A percentile compares a stretch with the other conserved stretches of the same genome.
Conservation (phyloP, 805 yeast genomes). For the Tetrapisispora taiwanensis region DNA sequence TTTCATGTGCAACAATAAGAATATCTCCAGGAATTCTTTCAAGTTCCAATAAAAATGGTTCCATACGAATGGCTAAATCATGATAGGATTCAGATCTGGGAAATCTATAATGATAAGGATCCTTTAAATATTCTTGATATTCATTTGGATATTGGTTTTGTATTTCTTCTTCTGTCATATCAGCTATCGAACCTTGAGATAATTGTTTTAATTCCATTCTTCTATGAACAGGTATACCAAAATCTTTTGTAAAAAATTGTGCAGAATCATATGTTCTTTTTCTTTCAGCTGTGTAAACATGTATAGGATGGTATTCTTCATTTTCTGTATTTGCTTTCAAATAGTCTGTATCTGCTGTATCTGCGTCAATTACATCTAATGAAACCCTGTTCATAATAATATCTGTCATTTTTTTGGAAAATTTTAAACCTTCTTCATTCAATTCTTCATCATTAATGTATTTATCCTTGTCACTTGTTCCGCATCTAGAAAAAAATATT, state of each 20-base stretch:
- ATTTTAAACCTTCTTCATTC: constrained; percentile 60
- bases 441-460: constrained; percentile 74
- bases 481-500: constrained; percentile 85
- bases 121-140: constrained; percentile 50
- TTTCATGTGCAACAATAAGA: constrained; percentile 85
- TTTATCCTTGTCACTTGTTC: constrained; percentile 37
- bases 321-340: background rate
- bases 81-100: constrained; percentile 93
- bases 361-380: constrained; percentile 1
- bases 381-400: constrained; percentile 37
- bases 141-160: constrained; percentile 55
- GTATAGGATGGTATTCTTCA: background rate
- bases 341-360: background rate
- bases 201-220: constrained; percentile 77
- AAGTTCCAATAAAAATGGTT: constrained; percentile 85
- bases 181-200: constrained; percentile 82
- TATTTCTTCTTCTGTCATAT: constrained; percentile 52
- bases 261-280: constrained; percentile 76
- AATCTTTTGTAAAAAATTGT: constrained; percentile 44
- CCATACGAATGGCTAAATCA: constrained; percentile 89
- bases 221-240: constrained; percentile 57
- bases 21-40: constrained; percentile 86
- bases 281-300: constrained; percentile 94
- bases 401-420: constrained; percentile 53
- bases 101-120: constrained; percentile 88